Base-by-base conservation (phyloP, 2,329 filamentous ascomycete genomes). In the Westerdykella ornata region DNA sequence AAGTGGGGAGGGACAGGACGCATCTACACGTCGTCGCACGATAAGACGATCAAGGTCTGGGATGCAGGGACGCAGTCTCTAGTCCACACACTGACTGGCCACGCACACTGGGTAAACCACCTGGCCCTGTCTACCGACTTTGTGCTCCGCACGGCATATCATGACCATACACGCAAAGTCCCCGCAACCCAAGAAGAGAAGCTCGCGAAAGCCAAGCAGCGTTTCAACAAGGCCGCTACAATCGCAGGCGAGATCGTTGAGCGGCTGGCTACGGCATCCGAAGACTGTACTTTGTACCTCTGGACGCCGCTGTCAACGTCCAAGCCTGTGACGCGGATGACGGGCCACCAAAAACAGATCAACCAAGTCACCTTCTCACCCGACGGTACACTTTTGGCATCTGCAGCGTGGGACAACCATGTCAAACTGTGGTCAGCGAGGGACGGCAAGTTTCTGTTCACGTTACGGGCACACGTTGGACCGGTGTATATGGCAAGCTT, bases 341-440 rank as follows among this genome's bases (percentile, higher is more conserved):
- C 88, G n/a, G 92, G 92, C 2, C 92, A 98, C 59, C 88, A 96
- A 64, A 97, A 97, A 69, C 86, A 90, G 60, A 89, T 97, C 53
- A 96, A 97, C 65, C 86, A 96, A 62, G 89, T 97, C 36, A 85
- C 83, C 0, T 97, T 97, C 68, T 95, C 88, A 1, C 88, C 90
- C 0, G 89, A 97, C 59, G 90, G 88, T 26, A 75, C 79, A 7
- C 76, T 90, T 44, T 88, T 98, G 54, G 92, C 92, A 7, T 94
- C 85, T 29, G 82, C 86, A 7, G 83, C 84, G 3, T 98, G 90
- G 71, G 92, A 98, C 65, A 98, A 97, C 63, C 86, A 90, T 57
- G 88, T 90, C 54, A 95, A 95, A 68, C 69, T 96, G 18, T 97
- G 89, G 89, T 86, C 82, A 52, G 85, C 84, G 2, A 75, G 78